Percentiles rank a stretch among this genome's conserved stretches.
phyloP scores from a whole-genome alignment of 2,329 filamentous ascomycete species.

The Claviceps capensis region DNA sequence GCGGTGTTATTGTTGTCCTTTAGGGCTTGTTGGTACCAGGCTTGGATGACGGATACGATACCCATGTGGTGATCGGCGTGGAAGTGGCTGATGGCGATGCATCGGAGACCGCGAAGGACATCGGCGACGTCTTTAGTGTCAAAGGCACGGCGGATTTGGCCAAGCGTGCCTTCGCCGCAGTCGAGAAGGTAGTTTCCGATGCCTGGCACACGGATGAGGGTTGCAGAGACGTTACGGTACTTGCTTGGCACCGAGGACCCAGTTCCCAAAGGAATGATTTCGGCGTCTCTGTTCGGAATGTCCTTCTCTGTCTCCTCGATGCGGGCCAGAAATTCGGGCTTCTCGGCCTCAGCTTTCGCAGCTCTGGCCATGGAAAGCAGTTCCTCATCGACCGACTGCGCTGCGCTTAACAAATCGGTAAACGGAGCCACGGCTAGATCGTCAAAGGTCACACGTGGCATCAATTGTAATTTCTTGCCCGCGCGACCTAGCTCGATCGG shows the following conservation, averaged over 20 bases:
- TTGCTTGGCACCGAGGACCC: constrained; percentile 84
- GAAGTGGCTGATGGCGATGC: constrained; percentile 87
- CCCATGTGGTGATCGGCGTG: constrained; percentile 96
- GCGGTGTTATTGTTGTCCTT: constrained; percentile 21
- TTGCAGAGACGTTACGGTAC: constrained; percentile 88
- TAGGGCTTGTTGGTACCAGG: constrained; percentile 53
- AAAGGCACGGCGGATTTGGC: constrained; percentile 69
- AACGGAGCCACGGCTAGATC: constrained; percentile 32
- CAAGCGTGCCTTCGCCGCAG: constrained; percentile 82
- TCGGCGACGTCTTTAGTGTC: constrained; percentile 47
- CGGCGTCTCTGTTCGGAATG: constrained; percentile 60
- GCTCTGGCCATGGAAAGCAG: constrained; percentile 39
- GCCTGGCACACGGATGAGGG: constrained; percentile 69
- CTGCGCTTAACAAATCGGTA: constrained; percentile 31
- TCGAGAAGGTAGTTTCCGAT: constrained; percentile 85
- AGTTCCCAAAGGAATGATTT: constrained; percentile 79
- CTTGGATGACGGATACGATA: constrained; percentile 63
- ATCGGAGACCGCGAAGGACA: constrained; percentile 65
- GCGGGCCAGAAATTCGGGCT: constrained; percentile 31
- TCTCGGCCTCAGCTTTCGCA: constrained; percentile 28
- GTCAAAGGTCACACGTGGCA: constrained; percentile 32
- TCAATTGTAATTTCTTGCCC: constrained; percentile 32
- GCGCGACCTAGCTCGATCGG: constrained; percentile 26
- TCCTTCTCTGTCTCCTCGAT: constrained; percentile 43
- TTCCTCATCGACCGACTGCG: constrained; percentile 22